Evolutionary conservation across 2,329 filamentous ascomycete genomes (phyloP), one percentile per base, ranked within the genome.

Genomic region (Aureobasidium melanogenum): DNA sequence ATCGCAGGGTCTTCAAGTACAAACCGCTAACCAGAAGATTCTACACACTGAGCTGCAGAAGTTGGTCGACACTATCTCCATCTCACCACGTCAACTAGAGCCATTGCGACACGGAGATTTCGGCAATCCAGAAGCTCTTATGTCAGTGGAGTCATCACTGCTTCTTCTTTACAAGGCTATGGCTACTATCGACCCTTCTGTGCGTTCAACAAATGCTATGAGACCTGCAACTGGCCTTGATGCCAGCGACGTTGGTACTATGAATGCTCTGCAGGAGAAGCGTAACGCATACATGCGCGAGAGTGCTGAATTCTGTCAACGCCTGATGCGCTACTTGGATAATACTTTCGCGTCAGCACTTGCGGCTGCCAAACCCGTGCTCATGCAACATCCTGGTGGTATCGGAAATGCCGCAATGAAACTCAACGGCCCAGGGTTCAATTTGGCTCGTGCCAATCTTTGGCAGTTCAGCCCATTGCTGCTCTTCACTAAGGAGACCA

Each of bases 21-120:
- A 97, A 74, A 93, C 93, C 22, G 91, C 94, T 43, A 99, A 99
- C 69, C 94, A 99, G 72, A 96, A 96, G 73, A 82, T 96, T 30
- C 82, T 99, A 50, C 91, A 93, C 73, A 89, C 87, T 64, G 94
- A 99, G 73, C 82, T 99, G 1, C 86, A 95, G 71, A 88, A 87
- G 36, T 79, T 97, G n/a, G 82, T 99, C 26, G 87, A 92, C 66
- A 97, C 91, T 0, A 92, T 96, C 60, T 92, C 91, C 12, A 96
- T 97, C 62, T 91, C 91, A 5, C 78, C 83, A 0, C 79, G 84
- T 43, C 87, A 93, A 64, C 81, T 99, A 17, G 84, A 87, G 57
- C 84, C 89, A 7, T 79, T 99, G 24, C 84, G 84, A 66, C 78
- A 84, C 50, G 87, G 88, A 17, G 88, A 90, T 2, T 79, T 97